A percentile compares a stretch with the other conserved stretches of the same genome.
phyloP scores from a whole-genome alignment of 2,329 filamentous ascomycete species.

The Trichophyton rubrum region DNA sequence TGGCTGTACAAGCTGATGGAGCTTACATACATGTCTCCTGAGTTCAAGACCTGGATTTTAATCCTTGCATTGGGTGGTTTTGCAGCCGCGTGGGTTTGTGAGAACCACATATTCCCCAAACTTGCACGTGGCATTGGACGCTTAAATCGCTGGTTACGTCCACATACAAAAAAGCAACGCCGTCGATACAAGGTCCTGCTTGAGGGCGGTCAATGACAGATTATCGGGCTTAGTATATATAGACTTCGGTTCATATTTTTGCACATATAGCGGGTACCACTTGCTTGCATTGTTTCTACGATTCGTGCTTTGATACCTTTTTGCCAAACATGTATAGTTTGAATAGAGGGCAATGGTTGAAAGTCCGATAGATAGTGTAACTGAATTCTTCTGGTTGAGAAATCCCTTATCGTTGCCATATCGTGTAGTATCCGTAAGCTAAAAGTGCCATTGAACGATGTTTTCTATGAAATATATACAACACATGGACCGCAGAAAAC shows the following conservation, averaged over 20 bases:
- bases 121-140: conserved; percentile 57
- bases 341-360: neutral
- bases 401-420: neutral
- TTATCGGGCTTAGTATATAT: neutral
- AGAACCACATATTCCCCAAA: conserved; percentile 56
- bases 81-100: conserved; percentile 54
- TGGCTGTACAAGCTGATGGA: conserved; percentile 70
- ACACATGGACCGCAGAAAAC: neutral
- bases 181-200: conserved; percentile 78
- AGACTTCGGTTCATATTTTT: neutral
- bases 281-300: neutral
- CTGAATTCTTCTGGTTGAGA: neutral
- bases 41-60: conserved; percentile 63
- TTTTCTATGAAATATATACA: conserved; percentile 4
- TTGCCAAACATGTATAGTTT: neutral
- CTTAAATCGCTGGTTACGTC: conserved; percentile 45
- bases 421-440: neutral
- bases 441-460: neutral
- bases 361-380: neutral
- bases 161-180: conserved; percentile 55
- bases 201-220: conserved; percentile 33
- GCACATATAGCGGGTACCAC: neutral
- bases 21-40: conserved; percentile 59
- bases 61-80: conserved; percentile 59
- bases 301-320: neutral